Base-by-base conservation (phyloP, 208 protist genomes). In the Trypanosoma scelopori region DNA sequence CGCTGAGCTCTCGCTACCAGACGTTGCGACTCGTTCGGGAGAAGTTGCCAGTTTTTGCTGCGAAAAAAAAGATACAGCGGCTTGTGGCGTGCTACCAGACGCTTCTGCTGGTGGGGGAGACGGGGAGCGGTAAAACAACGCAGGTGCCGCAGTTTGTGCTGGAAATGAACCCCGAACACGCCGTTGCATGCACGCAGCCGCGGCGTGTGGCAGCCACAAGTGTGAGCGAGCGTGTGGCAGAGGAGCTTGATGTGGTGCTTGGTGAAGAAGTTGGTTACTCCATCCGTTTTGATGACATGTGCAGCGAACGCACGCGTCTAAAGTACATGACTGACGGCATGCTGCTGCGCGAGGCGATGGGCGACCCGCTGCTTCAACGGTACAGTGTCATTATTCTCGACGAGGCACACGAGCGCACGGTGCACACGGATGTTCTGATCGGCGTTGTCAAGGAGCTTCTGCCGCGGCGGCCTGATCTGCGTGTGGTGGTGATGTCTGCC, bases 311-410 rank as follows among this genome's bases (percentile, higher is more conserved):
- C 27, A 99, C 98, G 9, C 76, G 82, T 0, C 87, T 99, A 7
- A 99, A 99, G 65, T 99, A 99, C 71, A 85, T 99, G 71, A 99
- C 98, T 1, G 98, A 99, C 85, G 98, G 98, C 93, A 99, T 99
- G 90, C 71, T 99, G 11, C 79, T 99, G 15, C 89, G 98, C 49
- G 98, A 99, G 69, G 96, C 91, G 42, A 91, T 99, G 69, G 62
- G 85, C 20, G 98, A 99, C 72, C 81, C 92, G 13, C 47, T 93
- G 11, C 63, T 99, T 16, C 74, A 45, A 22, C 61, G 84, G 7
- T 99, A 99, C 81, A 90, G 85, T 53, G 86, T 98, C 12, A 96
- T 99, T 60, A 98, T 99, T 55, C 81, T 99, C 0, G 99, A 99
- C 85, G 99, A 99, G 82, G 99, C 98, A 0, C 99, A 99, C 76